phyloP scores from a whole-genome alignment of 192 early-diverging fungal species.

The Irineochytrium annulatum region DNA sequence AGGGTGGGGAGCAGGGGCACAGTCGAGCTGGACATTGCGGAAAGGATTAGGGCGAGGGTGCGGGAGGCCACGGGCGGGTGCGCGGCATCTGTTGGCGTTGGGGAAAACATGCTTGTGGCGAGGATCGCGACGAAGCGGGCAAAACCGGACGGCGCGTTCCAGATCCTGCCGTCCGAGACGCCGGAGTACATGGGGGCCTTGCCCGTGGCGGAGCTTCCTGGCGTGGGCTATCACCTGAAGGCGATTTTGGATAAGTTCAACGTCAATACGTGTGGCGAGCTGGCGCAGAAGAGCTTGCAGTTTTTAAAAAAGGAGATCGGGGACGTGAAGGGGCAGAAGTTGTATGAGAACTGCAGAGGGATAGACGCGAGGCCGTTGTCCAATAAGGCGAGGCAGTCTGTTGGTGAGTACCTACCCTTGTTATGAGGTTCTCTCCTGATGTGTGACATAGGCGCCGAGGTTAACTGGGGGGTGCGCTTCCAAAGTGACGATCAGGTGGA shows the following conservation, averaged over 20 bases:
- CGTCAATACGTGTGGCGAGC: constrained; percentile 34
- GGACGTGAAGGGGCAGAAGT: constrained; percentile 40
- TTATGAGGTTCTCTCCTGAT: too few species aligned
- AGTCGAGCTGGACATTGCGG: constrained; percentile 26
- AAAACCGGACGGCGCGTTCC: constrained; percentile 62
- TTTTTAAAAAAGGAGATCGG: constrained; percentile 58
- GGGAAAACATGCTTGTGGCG: constrained; percentile 67
- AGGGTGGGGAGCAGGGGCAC: constrained; percentile 14
- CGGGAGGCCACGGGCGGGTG: constrained; percentile 43
- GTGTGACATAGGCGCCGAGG: constrained; percentile 72
- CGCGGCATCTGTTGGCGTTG: constrained; percentile 72
- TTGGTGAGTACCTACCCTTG: constrained; percentile 49
- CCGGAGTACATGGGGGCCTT: constrained; percentile 13
- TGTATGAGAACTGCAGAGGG: constrained; percentile 71
- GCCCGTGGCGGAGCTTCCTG: constrained; percentile 46
- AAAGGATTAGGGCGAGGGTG: constrained; percentile 25
- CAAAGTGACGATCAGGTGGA: constrained; percentile 64
- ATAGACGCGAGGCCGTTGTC: constrained; percentile 67
- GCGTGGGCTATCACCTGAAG: constrained; percentile 56
- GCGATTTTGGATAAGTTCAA: constrained; percentile 34
- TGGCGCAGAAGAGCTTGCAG: constrained; percentile 22
- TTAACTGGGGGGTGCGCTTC: constrained; percentile 88
- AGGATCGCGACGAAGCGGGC: constrained; percentile 68
- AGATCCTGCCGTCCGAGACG: not conserved
- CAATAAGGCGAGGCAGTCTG: constrained; percentile 66